Percentiles rank a stretch among this genome's conserved stretches.
These are phyloP conservation scores for Erodium moschatum DNA, from an alignment of 441 rosid genomes.

Conservation along the genomic window DNA sequence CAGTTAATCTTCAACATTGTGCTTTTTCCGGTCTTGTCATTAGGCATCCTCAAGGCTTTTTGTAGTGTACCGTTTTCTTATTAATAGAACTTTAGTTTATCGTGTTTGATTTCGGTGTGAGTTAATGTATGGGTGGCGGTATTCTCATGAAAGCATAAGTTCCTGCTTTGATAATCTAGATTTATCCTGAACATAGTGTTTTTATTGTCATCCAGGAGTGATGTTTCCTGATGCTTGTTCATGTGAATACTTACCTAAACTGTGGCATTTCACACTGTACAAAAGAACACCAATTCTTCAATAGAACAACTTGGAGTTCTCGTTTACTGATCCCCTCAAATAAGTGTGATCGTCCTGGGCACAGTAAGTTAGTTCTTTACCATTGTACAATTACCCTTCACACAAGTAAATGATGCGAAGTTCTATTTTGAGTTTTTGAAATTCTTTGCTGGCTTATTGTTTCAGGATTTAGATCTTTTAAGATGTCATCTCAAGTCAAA, in stretches of 20 bases:
- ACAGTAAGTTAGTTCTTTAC: constrained; percentile 16
- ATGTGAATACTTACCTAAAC: constrained; percentile 20
- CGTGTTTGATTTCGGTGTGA: constrained; percentile 7
- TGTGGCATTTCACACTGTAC: constrained; percentile 30
- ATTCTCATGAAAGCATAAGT: neutral
- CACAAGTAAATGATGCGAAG: constrained; percentile 7
- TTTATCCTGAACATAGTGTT: neutral
- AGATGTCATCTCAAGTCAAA: constrained; percentile 31
- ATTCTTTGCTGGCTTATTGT: constrained; percentile 17
- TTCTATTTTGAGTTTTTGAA: neutral
- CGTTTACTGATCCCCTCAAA: constrained; percentile 15
- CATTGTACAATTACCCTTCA: neutral
- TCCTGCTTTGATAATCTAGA: neutral
- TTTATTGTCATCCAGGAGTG: constrained; percentile 26
- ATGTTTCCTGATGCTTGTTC: constrained; percentile 28
- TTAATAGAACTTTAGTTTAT: neutral
- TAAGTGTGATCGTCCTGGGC: constrained; percentile 12
- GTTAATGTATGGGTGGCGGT: neutral
- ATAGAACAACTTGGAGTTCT: constrained; percentile 16
- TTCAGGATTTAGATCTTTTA: constrained; percentile 40
- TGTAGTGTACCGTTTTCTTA: neutral
- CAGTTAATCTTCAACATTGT: neutral
- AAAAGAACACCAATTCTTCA: constrained; percentile 21
- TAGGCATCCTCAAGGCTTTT: neutral
- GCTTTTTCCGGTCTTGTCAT: neutral